A percentile compares a stretch with the other conserved stretches of the same genome.
These are phyloP conservation scores for Blastobotrys malaysiensis DNA, from an alignment of 1,139 yeast species.

Conservation along the genomic window DNA sequence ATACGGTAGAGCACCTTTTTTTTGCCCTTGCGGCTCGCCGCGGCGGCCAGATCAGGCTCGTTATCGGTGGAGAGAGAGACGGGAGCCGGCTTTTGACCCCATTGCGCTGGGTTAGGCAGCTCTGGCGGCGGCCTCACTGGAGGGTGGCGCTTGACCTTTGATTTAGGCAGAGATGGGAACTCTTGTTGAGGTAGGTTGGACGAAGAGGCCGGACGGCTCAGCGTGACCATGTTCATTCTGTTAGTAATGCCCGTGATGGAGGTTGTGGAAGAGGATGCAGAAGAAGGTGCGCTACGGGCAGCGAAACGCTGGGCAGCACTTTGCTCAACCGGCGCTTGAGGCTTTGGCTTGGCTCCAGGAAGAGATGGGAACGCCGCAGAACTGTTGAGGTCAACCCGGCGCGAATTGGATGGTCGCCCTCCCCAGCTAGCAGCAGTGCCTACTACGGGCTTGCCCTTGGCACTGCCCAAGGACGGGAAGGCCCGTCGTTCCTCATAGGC, in stretches of 20 bases:
- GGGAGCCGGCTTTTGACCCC: slow-evolving; percentile 1
- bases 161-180: slow-evolving; percentile 10
- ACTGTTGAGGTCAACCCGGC: slow-evolving; percentile 2
- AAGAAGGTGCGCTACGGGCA: neutral
- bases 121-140: slow-evolving; percentile 4
- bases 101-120: slow-evolving; percentile 4
- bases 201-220: neutral
- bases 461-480: slow-evolving; percentile 13
- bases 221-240: slow-evolving; percentile 3
- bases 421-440: slow-evolving; percentile 4
- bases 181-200: slow-evolving; percentile 2
- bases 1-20: slow-evolving; percentile 23
- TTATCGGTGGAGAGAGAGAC: neutral
- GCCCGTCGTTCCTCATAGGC: slow-evolving; percentile 18
- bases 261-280: slow-evolving; percentile 1
- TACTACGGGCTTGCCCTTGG: neutral
- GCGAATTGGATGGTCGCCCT: neutral
- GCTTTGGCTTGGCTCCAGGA: slow-evolving; percentile 12
- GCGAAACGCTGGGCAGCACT: neutral
- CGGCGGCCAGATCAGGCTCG: slow-evolving; percentile 5
- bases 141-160: neutral
- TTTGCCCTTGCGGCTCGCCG: slow-evolving; percentile 19
- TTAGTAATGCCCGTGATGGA: slow-evolving; percentile 6
- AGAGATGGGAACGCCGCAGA: slow-evolving; percentile 23
- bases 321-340: neutral